These are phyloP conservation scores for Entophlyctis luteolus DNA, from an alignment of 192 early-diverging fungal species.

Conservation along the genomic window DNA sequence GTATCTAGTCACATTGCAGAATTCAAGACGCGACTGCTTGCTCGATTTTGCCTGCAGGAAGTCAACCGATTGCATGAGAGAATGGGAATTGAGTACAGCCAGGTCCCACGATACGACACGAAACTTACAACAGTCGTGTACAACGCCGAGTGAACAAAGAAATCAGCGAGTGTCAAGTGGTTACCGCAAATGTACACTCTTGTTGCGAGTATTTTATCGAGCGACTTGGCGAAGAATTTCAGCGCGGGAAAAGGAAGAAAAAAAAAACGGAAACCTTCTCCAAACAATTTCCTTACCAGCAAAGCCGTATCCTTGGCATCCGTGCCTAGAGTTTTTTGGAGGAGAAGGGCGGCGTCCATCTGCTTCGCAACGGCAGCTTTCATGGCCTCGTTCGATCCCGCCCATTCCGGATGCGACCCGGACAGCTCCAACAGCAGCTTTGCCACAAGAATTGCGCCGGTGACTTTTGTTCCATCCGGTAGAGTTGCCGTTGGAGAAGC, in stretches of 20 bases:
- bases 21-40: slow-evolving; percentile 14
- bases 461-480: slow-evolving; percentile 14
- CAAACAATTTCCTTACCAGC: neutral
- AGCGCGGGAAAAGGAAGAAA: neutral
- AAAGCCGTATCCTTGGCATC: slow-evolving; percentile 1
- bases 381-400: neutral
- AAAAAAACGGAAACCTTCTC: neutral
- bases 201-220: neutral
- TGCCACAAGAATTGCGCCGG: neutral
- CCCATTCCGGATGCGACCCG: neutral
- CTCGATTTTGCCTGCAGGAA: slow-evolving; percentile 9
- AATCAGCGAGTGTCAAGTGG: slow-evolving; percentile 15
- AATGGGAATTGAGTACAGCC: neutral
- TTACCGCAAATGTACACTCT: slow-evolving; percentile 11
- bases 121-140: slow-evolving; percentile 18
- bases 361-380: slow-evolving; percentile 18
- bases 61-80: too few species aligned
- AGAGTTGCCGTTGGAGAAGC: slow-evolving; percentile 15
- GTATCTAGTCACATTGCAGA: slow-evolving; percentile 27
- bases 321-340: neutral
- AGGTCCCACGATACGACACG: neutral
- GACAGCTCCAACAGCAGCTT: slow-evolving; percentile 4
- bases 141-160: slow-evolving; percentile 14
- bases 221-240: neutral
- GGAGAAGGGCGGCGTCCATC: slow-evolving; percentile 14